Evolutionary conservation across 78 protist genomes (phyloP).

Genomic region (Dictyostelium intermedium): DNA sequence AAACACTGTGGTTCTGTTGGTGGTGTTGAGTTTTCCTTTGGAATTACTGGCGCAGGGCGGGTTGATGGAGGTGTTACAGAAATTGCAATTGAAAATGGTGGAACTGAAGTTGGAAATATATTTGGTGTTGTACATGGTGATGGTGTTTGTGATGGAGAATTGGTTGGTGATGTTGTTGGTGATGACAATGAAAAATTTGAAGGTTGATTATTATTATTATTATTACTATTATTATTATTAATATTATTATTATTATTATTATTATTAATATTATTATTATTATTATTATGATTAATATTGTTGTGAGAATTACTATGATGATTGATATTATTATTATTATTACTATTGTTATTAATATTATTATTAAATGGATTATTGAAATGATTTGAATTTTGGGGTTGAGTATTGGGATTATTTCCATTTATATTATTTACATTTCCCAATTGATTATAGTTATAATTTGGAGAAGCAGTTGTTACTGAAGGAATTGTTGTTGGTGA

Average conservation of each 20-base stretch:
- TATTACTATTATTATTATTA: background rate
- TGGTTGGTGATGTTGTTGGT: conserved; percentile 50
- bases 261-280: background rate
- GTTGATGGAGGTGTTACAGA: conserved; percentile 48
- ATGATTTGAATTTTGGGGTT: background rate
- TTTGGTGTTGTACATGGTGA: conserved; percentile 36
- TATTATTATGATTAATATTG: background rate
- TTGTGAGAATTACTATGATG: no score
- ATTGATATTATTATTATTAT: background rate
- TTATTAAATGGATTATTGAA: background rate
- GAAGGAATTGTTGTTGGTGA: conserved; percentile 9
- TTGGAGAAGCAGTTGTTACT: background rate
- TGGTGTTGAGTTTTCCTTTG: background rate
- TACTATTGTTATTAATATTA: background rate
- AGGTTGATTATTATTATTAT: background rate
- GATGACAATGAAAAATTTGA: conserved; percentile 57
- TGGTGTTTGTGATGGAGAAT: conserved; percentile 53
- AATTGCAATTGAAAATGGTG: conserved; percentile 54
- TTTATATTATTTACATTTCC: background rate
- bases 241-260: background rate
- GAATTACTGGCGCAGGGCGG: conserved; percentile 27
- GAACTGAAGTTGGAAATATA: background rate
- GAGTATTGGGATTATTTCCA: background rate
- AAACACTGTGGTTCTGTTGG: conserved; percentile 73
- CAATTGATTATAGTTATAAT: background rate